Percentiles rank a stretch among this genome's conserved stretches.
These are phyloP conservation scores for Parastagonospora avenae DNA, from an alignment of 2,329 filamentous ascomycete genomes.

Conservation along the genomic window DNA sequence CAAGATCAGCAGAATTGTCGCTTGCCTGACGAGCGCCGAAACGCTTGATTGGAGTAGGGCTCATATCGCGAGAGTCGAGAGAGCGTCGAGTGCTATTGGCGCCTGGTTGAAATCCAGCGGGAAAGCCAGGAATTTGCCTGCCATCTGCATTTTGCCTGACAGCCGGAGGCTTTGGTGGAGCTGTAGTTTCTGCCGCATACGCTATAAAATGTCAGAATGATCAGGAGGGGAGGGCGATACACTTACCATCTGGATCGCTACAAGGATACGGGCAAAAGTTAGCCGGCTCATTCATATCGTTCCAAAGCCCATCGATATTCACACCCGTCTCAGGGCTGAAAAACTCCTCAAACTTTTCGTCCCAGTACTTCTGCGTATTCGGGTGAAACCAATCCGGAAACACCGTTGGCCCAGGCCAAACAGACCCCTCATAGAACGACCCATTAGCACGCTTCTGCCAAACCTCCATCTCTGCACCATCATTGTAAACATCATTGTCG, in stretches of 20 bases:
- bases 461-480: constrained; percentile 61
- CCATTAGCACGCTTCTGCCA: constrained; percentile 62
- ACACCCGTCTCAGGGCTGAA: constrained; percentile 68
- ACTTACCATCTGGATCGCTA: constrained; percentile 38
- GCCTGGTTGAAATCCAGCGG: constrained; percentile 67
- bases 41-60: constrained; percentile 4
- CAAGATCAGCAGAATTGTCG: constrained; percentile 42
- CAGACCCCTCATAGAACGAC: constrained; percentile 65
- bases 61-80: constrained; percentile 8
- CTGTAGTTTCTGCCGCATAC: constrained; percentile 50
- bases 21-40: constrained; percentile 17
- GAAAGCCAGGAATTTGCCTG: constrained; percentile 70
- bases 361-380: constrained; percentile 70
- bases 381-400: constrained; percentile 79
- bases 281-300: constrained; percentile 47
- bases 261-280: constrained; percentile 56
- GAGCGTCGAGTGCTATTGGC: constrained; percentile 21
- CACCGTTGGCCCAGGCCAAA: constrained; percentile 76
- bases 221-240: not conserved
- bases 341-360: constrained; percentile 68
- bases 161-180: constrained; percentile 67
- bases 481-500: constrained; percentile 62
- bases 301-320: constrained; percentile 75
- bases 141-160: constrained; percentile 63
- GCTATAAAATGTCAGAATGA: constrained; percentile 10